Base-by-base conservation (phyloP, 116 monocot species). In the Cymodocea nodosa region DNA sequence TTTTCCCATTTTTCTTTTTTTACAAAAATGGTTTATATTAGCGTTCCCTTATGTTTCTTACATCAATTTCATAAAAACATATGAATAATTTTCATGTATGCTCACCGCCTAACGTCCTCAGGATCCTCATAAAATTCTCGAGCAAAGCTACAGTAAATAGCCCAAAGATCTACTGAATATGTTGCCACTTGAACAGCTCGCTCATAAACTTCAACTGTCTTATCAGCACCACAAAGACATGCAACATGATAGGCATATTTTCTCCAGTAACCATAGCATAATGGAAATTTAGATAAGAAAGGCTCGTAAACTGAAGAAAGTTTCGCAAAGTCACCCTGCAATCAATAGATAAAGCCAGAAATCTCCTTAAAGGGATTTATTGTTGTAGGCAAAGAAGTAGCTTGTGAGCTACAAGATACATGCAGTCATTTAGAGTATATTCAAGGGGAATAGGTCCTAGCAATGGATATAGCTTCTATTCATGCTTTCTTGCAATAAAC, bases 231-330 rank as follows among this genome's bases (percentile, higher is more conserved):
- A 51, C 80, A 81, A 37, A 87, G 48, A 0, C 74, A 65, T 76
- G 73, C 79, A 67, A 71, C 77, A 53, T 87, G 87, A 19, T 68
- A 59, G 35, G 77, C 87, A 80, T 87, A 95, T 61, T 81, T 95
- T 59, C 65, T 73, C 95, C 95, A 95, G 30, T 81, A 95, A 59
- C 74, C 83, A 85, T 78, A 80, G 66, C 85, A 95, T 58, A 90
- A 76, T 22, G 95, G 95, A 79, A 79, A 90, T 66, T 95, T 78
- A 5, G 65, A 75, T 65, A 95, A 71, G 68, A 95, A 87, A 5
- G 73, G 69, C 49, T 90, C 81, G 68, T 87, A 90, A 60, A 86
- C 79, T 54, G 77, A 50, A 56, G 76, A 66, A 52, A 87, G 78
- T 56, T 50, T 66, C 20, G 67, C 60, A 51, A 77, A 78, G 65